A percentile compares a stretch with the other conserved stretches of the same genome.
Evolutionary conservation across 768 basidiomycete species (phyloP).

Genomic region (Clavaria fumosa): DNA sequence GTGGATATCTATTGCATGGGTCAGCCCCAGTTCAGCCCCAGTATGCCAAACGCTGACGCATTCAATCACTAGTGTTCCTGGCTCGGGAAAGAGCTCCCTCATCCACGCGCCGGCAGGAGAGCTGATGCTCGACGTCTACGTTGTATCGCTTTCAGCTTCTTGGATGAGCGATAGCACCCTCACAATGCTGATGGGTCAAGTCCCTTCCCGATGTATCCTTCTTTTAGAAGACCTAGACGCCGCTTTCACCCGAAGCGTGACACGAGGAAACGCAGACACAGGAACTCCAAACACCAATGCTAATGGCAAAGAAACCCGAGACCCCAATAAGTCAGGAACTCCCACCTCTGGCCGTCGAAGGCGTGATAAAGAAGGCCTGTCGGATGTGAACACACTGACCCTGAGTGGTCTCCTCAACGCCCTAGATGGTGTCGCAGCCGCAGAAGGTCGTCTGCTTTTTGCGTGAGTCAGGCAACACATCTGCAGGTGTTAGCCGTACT

Average conservation of each 20-base stretch:
- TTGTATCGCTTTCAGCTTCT: slow-evolving; percentile 76
- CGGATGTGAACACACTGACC: slow-evolving; percentile 72
- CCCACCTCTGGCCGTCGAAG: no score
- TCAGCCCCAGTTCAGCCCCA: no score
- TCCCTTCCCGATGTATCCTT: slow-evolving; percentile 81
- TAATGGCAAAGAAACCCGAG: slow-evolving; percentile 25
- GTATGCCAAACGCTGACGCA: no score
- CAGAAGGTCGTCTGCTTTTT: slow-evolving; percentile 54
- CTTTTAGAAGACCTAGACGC: slow-evolving; percentile 91
- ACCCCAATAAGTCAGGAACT: no score
- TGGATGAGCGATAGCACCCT: slow-evolving; percentile 88
- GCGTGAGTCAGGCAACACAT: slow-evolving; percentile 7
- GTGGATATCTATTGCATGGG: slow-evolving; percentile 76
- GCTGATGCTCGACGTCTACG: slow-evolving; percentile 80
- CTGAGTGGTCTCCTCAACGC: slow-evolving; percentile 77
- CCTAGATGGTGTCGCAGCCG: slow-evolving; percentile 74
- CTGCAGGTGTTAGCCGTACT: slow-evolving; percentile 29
- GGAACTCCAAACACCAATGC: slow-evolving; percentile 44
- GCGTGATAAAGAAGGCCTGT: slow-evolving; percentile 40
- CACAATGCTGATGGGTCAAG: slow-evolving; percentile 76
- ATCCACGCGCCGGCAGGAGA: slow-evolving; percentile 79
- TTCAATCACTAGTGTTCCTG: background rate
- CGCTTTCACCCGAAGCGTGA: slow-evolving; percentile 77
- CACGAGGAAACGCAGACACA: slow-evolving; percentile 67
- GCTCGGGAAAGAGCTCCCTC: slow-evolving; percentile 59